Conservation (phyloP, 192 early-diverging fungal genomes). For the Rhizophagus sp. region DNA sequence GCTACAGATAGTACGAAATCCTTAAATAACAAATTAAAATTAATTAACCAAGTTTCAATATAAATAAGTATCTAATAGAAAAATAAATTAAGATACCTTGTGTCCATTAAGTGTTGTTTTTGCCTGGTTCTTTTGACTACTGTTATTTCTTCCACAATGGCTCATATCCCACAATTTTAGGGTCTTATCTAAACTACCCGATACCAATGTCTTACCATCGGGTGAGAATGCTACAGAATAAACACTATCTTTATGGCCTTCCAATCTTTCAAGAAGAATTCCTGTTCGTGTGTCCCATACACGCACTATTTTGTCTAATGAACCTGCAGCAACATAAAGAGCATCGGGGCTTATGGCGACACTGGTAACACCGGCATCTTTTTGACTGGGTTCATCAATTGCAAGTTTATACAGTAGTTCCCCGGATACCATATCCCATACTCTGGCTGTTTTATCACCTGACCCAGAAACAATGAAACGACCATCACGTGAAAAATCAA, state of each 20-base stretch:
- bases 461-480: constrained; percentile 86
- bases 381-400: constrained; percentile 78
- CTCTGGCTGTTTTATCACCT: constrained; percentile 78
- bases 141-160: constrained; percentile 37
- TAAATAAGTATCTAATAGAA: background rate
- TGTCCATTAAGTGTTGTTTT: constrained; percentile 54
- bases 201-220: constrained; percentile 88
- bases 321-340: constrained; percentile 83
- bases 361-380: constrained; percentile 94
- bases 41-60: background rate
- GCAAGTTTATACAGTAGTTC: constrained; percentile 69
- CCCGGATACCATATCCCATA: constrained; percentile 86
- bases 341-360: constrained; percentile 92
- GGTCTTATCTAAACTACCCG: constrained; percentile 90
- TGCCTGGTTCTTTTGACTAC: constrained; percentile 38
- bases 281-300: constrained; percentile 88
- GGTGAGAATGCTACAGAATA: constrained; percentile 95
- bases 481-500: constrained; percentile 94
- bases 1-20: constrained; percentile 98
- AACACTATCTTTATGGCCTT: constrained; percentile 94
- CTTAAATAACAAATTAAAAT: constrained; percentile 35
- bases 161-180: constrained; percentile 90
- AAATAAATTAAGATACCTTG: constrained; percentile 39
- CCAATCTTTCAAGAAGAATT: constrained; percentile 81
- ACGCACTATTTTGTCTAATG: constrained; percentile 90